These are phyloP conservation scores for Phytophthora meadii DNA, from an alignment of 352 stramenopile genomes.

Conservation along the genomic window DNA sequence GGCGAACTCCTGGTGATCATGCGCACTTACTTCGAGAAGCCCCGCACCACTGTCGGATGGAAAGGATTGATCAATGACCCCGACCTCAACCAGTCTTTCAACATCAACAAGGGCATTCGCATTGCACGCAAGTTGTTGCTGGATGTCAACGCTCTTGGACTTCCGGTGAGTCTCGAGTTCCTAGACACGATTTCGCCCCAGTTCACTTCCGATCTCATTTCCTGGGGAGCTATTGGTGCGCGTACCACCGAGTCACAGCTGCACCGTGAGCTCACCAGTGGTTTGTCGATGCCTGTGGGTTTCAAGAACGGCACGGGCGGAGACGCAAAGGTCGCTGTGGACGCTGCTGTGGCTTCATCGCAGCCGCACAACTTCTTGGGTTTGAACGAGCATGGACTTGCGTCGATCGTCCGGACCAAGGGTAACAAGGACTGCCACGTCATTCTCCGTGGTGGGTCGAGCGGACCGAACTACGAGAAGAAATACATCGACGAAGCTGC, in stretches of 20 bases:
- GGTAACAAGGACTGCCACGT: slow-evolving; percentile 89
- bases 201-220: slow-evolving; percentile 81
- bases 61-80: slow-evolving; percentile 90
- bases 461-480: slow-evolving; percentile 85
- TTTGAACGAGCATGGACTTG: slow-evolving; percentile 82
- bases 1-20: slow-evolving; percentile 84
- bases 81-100: slow-evolving; percentile 83
- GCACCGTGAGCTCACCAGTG: slow-evolving; percentile 82
- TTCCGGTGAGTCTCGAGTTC: slow-evolving; percentile 83
- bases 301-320: slow-evolving; percentile 89
- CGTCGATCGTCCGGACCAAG: slow-evolving; percentile 85
- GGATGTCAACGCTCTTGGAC: slow-evolving; percentile 80
- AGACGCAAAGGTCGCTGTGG: slow-evolving; percentile 83
- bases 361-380: slow-evolving; percentile 85
- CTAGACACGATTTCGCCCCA: slow-evolving; percentile 86
- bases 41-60: slow-evolving; percentile 84
- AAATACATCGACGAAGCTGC: slow-evolving; percentile 73
- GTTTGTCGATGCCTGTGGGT: slow-evolving; percentile 82
- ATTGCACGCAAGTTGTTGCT: slow-evolving; percentile 85
- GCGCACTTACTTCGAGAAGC: slow-evolving; percentile 91
- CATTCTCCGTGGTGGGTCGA: slow-evolving; percentile 78
- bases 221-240: slow-evolving; percentile 85
- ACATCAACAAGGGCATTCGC: slow-evolving; percentile 91
- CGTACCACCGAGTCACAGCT: slow-evolving; percentile 87
- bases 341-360: slow-evolving; percentile 72